phyloP scores from a whole-genome alignment of 2,329 filamentous ascomycete species.

The Aschersonia sp. region DNA sequence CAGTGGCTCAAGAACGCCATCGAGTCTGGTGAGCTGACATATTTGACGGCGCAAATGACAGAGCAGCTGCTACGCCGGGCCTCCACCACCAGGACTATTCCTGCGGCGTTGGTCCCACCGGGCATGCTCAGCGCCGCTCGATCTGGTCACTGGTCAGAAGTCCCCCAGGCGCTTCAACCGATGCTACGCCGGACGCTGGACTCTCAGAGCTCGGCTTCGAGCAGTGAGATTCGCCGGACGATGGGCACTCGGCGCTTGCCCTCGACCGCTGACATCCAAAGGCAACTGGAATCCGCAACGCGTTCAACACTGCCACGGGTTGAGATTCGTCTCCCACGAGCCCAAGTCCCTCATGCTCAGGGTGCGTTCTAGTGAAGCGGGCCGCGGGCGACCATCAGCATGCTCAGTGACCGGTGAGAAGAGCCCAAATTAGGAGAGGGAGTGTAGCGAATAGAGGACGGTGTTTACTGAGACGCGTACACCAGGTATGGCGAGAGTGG shows the following conservation, averaged over 20 bases:
- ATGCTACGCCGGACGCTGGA: constrained; percentile 34
- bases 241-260: too few relatives aligned
- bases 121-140: constrained; percentile 40
- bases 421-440: too few relatives aligned
- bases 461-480: too few relatives aligned
- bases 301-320: constrained; percentile 1
- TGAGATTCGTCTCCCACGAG: constrained; percentile 3
- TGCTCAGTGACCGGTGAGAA: too few relatives aligned
- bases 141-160: constrained; percentile 40
- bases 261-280: background rate
- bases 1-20: constrained; percentile 60
- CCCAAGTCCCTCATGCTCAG: background rate
- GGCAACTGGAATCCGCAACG: background rate
- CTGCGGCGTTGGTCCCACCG: constrained; percentile 29
- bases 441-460: too few relatives aligned
- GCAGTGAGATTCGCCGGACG: constrained; percentile 1
- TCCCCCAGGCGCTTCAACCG: constrained; percentile 40
- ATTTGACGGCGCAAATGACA: constrained; percentile 28
- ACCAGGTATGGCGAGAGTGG: background rate
- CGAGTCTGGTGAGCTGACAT: constrained; percentile 38
- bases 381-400: too few relatives aligned
- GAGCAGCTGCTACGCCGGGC: constrained; percentile 17
- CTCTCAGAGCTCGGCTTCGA: constrained; percentile 14
- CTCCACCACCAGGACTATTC: constrained; percentile 12
- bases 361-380: too few relatives aligned